Evolutionary conservation across 192 early-diverging fungal species (phyloP), one percentile per base, ranked within the genome.

Genomic region (Backusella luteola): DNA sequence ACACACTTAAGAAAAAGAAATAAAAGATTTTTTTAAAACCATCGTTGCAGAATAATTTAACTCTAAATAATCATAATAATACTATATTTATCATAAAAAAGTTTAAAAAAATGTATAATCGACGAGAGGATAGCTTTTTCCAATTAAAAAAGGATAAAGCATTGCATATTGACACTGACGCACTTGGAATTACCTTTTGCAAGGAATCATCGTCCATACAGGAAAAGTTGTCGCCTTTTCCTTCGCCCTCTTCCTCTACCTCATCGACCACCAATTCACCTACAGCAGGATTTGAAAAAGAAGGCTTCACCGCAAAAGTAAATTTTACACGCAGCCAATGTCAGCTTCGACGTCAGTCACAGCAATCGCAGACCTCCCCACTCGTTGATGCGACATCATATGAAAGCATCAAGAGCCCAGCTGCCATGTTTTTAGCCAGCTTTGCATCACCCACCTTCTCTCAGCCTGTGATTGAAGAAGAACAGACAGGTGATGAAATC

Each of bases 401-500:
- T 77, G 56, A 73, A 11, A 53, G 76, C 23, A 38, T 78, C 38
- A 68, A 75, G 34, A 79, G 77, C 17, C 81, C 81, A 39, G 81
- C 81, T 34, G 81, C 81, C 29, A 73, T 77, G 15, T 82, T 82
- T 66, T 69, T 82, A 32, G 77, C 81, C 17, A 67, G 76, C 69
- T 82, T 82, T 72, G 77, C 73, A 23, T 39, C 35, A 39, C 68
- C 68, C 21, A 63, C 56, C 26, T 63, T 63, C 12, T 29, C 23
- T 74, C 36, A 66, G 21, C 14, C 53, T 77, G 34, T 49, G 14
- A 69, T 36, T 23, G 68, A 69, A 69, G 35, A 78, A 34, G 88
- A 92, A 74, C 80, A 85, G 34, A 89, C 90, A 67, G 94, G 92
- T 38, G 91, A 94, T 74, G 86, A 91, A 70, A 86, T 94, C 26